Conservation (phyloP, 1,139 yeast genomes). For the Blastobotrys buckinghamii region DNA sequence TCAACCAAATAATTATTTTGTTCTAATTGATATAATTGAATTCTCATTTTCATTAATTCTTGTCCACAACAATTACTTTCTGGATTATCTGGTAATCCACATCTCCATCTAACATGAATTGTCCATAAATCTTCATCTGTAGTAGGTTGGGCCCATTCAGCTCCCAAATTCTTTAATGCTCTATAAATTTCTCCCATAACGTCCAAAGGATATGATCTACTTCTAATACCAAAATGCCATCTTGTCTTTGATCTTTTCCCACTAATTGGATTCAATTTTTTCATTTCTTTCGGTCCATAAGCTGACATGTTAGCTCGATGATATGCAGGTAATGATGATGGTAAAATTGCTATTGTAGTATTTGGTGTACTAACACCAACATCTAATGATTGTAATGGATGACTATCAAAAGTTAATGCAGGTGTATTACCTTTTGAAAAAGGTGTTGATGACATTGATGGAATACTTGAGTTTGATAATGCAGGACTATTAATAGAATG, state of each 20-base stretch:
- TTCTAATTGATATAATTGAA: conserved; percentile 90
- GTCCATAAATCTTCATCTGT: conserved; percentile 98
- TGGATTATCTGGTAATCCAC: conserved; percentile 41
- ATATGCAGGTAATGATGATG: conserved; percentile 89
- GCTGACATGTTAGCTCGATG: conserved; percentile 92
- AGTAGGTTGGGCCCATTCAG: conserved; percentile 94
- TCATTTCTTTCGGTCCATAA: conserved; percentile 32
- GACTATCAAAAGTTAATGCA: conserved; percentile 32
- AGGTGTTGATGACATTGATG: background rate
- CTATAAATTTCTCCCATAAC: conserved; percentile 98
- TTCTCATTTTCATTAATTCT: conserved; percentile 95
- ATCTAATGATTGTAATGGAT: conserved; percentile 24
- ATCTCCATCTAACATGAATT: conserved; percentile 92
- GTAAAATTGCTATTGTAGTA: conserved; percentile 79
- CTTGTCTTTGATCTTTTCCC: conserved; percentile 86
- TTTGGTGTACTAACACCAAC: conserved; percentile 34
- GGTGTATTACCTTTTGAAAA: conserved; percentile 23
- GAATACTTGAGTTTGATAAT: background rate
- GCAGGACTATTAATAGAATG: conserved; percentile 1
- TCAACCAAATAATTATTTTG: conserved; percentile 95
- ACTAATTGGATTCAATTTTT: conserved; percentile 66
- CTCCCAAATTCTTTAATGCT: conserved; percentile 88
- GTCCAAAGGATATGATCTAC: conserved; percentile 92
- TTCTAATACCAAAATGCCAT: conserved; percentile 98
- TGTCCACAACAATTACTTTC: conserved; percentile 31